phyloP scores from a whole-genome alignment of 2,329 filamentous ascomycete genomes.

The Sporothrix pallida region DNA sequence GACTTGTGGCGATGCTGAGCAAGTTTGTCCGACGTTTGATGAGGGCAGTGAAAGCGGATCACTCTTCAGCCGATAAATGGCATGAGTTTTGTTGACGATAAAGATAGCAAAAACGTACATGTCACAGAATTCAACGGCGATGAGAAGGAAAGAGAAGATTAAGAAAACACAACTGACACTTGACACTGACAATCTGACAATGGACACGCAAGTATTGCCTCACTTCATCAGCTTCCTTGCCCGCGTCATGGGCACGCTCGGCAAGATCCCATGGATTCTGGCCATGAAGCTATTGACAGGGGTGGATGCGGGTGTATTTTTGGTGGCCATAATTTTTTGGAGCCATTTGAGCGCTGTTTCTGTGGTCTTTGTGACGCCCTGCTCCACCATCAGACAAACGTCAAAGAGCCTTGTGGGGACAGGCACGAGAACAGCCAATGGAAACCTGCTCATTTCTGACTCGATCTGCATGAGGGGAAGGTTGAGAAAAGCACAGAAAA shows the following conservation, averaged over 20 bases:
- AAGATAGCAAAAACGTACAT: too few species aligned
- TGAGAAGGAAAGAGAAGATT: slow-evolving; percentile 13
- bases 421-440: background rate
- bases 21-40: background rate
- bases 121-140: background rate
- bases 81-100: background rate
- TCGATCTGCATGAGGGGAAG: background rate
- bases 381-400: background rate
- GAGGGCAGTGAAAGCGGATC: background rate
- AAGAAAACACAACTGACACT: slow-evolving; percentile 3
- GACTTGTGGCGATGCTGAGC: background rate
- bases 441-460: slow-evolving; percentile 26
- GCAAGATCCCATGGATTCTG: background rate
- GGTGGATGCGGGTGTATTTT: background rate
- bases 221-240: background rate
- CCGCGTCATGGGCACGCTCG: too few species aligned
- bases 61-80: background rate
- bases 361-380: background rate
- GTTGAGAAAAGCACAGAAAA: background rate
- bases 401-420: slow-evolving; percentile 25
- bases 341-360: background rate
- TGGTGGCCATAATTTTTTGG: background rate
- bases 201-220: background rate
- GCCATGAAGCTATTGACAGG: background rate
- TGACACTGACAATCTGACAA: too few species aligned